Evolutionary conservation across 179 eudicot genomes (phyloP), one percentile per base, ranked within the genome.

Genomic region (Corrigiola litoralis): DNA sequence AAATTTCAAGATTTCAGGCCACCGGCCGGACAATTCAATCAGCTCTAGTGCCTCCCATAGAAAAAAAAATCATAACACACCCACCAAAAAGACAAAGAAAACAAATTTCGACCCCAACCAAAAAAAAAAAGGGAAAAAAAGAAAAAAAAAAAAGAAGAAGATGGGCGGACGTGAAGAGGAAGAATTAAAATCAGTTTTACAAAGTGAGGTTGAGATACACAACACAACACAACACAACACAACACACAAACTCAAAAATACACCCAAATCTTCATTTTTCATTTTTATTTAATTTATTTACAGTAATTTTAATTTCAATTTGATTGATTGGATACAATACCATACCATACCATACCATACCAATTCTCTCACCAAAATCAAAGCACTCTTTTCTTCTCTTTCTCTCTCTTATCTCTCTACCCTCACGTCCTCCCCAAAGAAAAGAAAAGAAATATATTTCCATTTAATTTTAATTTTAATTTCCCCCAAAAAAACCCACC

Each of bases 81-180:
- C 10, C 29, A 29, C 8, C 58, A n/a, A n/a, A n/a, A n/a, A n/a
- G n/a, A n/a, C n/a, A n/a, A n/a, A 36, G 6, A 17, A 4, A n/a
- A 31, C 4, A 21, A 36, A 3, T 6, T 8, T 31, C 1, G 16
- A 50, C 13, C 9, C 61, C 9, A 61, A 28, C 27, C n/a, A 31
- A 7, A 40, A 13, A 45, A 28, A 46, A 54, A 53, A 23, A 31
- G 25, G 6, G 48, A 17, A 40, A 36, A 45, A 10, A 16, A 32
- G 45, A 29, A 16, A 29, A 36, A 31, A 38, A 6, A 31, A 58
- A 28, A 10, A 21, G 21, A 45, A 3, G 14, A 61, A 31, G 23
- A 41, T 62, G 52, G 40, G 69, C 89, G 94, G 94, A 87, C 83
- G 73, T 73, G 78, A 80, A 79, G 27, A 4, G 46, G 36, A 36